Base-by-base conservation (phyloP, 2,329 filamentous ascomycete genomes). In the Calonectria henricotiae region DNA sequence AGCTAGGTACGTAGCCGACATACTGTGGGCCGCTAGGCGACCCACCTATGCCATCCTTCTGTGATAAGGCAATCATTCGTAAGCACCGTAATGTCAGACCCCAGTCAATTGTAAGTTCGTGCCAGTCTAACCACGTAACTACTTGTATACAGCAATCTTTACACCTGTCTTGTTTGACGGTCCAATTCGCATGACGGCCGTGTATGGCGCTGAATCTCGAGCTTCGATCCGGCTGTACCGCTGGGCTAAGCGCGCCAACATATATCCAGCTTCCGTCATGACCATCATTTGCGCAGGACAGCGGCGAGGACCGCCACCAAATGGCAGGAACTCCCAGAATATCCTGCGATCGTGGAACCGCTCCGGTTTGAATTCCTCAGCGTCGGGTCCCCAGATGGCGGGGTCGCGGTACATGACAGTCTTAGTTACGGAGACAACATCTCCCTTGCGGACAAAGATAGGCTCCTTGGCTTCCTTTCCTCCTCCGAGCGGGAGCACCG, bases 401-500 rank as follows among this genome's bases (percentile, higher is more conserved):
- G 75, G 76, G 20, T 79, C 71, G 1, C 81, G 78, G 62, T 84
- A 82, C 80, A 84, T 82, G 15, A 79, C 73, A 39, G 85, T 87
- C 6, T 83, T 81, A 75, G 74, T 80, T 71, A 85, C 86, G 11
- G 76, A 79, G 41, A 87, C 82, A 2, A 81, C 75, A 13, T 84
- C 81, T n/a, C 87, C 86, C 70, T 86, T 86, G 20, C 79, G 79
- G 8, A 89, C 82, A 71, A 86, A 86, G 17, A 90, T 74, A 0
- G 88, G 87, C 0, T 81, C 80, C 25, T 77, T 79, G 49, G 85
- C 83, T 61, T 87, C 82, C 3, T 81, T 76, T 0, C 88, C 87
- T 43, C 88, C 88, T 51, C 88, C 88, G 0, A 81, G 75, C 2
- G 88, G 88, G 0, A 90, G 80, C 0, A 83, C 80, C 2, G 86